Base-by-base conservation (phyloP, 2,329 filamentous ascomycete genomes). In the Epichloe aotearoae region DNA sequence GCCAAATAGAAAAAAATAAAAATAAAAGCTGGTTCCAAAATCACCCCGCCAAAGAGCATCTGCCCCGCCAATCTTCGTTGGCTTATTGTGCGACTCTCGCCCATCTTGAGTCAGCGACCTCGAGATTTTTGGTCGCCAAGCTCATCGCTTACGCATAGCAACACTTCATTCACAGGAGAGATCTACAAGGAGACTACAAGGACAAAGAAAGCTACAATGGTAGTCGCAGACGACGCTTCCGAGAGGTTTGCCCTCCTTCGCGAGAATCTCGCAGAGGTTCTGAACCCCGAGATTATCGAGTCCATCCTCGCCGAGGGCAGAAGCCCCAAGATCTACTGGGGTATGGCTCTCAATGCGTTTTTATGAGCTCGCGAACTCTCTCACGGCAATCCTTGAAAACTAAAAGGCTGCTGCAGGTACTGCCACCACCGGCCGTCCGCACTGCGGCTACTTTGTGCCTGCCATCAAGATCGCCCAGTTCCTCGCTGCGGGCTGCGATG, bases 391-490 rank as follows among this genome's bases (percentile, higher is more conserved):
- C 10, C 26, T 30, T 30, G 26, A 11, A 30, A 11, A 30, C 26
- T 30, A 30, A 30, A 30, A 30, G 26, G 26, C 26, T 30, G 26
- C 34, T n/a, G 6, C 49, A 79, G 79, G 85, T 41, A 91, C 85
- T 39, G 86, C 87, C 17, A 88, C 88, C 15, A 94, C 88, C 0
- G 88, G 88, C n/a, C 77, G 83, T 53, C 89, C 89, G 50, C 90
- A 96, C 67, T 86, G 82, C 64, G 90, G 88, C 58, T 95, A 95
- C 75, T 87, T 95, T 55, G 85, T 93, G 10, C 84, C 89, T 5
- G 84, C 86, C 59, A 80, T 95, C 63, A 96, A 96, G 69, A 85
- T 96, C 55, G 89, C 88, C 39, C 84, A 96, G 65, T 82, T 95
- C 61, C 80, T 96, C 36, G 77, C 80, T 37, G 89, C 91, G 33